A percentile compares a stretch with the other conserved stretches of the same genome.
Evolutionary conservation across 2,329 filamentous ascomycete genomes (phyloP).

Genomic region (Colletotrichum gigasporum): DNA sequence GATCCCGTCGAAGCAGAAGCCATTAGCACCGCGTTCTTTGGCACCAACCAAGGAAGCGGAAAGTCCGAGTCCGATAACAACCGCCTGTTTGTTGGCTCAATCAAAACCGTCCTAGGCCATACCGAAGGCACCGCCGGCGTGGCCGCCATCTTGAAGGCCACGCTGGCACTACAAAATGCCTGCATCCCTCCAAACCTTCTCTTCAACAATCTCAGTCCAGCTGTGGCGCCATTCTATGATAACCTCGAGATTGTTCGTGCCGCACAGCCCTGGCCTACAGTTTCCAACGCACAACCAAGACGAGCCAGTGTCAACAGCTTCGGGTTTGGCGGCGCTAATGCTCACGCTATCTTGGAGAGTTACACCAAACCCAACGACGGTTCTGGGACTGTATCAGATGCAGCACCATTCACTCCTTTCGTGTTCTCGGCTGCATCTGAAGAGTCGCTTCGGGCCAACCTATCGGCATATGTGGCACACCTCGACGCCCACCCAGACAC

Average conservation of each 20-base stretch:
- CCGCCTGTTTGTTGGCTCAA: slow-evolving; percentile 24
- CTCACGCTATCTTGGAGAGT: slow-evolving; percentile 47
- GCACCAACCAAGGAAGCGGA: slow-evolving; percentile 37
- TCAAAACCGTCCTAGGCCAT: slow-evolving; percentile 34
- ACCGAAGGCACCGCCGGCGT: slow-evolving; percentile 38
- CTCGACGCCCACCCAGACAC: neutral
- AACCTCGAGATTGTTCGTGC: slow-evolving; percentile 29
- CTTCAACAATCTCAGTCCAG: slow-evolving; percentile 40
- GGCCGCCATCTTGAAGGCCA: slow-evolving; percentile 37
- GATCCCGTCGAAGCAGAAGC: slow-evolving; percentile 43
- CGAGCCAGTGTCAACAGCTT: slow-evolving; percentile 40
- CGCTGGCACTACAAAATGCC: slow-evolving; percentile 31
- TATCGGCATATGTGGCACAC: neutral
- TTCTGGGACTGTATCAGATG: neutral
- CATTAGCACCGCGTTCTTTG: slow-evolving; percentile 33
- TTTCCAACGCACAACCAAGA: neutral
- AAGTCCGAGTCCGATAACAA: slow-evolving; percentile 46
- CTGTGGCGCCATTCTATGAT: slow-evolving; percentile 35
- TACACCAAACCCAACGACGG: neutral
- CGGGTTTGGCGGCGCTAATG: slow-evolving; percentile 55
- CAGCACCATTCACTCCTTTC: neutral
- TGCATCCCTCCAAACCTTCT: slow-evolving; percentile 40
- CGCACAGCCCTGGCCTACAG: slow-evolving; percentile 30
- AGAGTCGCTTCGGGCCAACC: neutral
- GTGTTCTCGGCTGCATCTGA: neutral